These are phyloP conservation scores for Plasmopara viticola DNA, from an alignment of 352 stramenopile species.

Conservation along the genomic window DNA sequence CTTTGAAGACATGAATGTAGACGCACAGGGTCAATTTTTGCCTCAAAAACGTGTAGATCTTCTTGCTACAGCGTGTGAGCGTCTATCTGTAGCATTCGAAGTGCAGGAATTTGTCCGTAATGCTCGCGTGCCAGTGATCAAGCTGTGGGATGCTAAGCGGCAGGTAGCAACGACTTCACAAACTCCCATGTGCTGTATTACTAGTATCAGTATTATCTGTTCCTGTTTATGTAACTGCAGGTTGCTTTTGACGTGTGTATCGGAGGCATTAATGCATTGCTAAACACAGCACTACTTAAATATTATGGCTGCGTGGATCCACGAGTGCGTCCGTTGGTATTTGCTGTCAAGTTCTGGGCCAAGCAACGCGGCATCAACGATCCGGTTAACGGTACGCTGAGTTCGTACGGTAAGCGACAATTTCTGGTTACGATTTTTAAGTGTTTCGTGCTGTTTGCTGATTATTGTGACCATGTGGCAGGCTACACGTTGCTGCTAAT, in stretches of 20 bases:
- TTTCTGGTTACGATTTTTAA: neutral
- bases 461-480: constrained; percentile 9
- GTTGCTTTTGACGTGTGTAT: constrained; percentile 71
- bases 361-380: constrained; percentile 97
- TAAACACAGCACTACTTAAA: constrained; percentile 79
- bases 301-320: constrained; percentile 65
- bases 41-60: constrained; percentile 52
- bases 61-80: constrained; percentile 40
- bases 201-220: neutral
- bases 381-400: constrained; percentile 93
- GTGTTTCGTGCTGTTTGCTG: too few relatives aligned
- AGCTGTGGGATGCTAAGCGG: constrained; percentile 61
- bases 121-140: constrained; percentile 70
- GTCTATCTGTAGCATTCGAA: constrained; percentile 39
- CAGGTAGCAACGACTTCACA: constrained; percentile 24
- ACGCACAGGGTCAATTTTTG: constrained; percentile 50
- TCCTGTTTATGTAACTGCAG: constrained; percentile 11
- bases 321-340: constrained; percentile 87
- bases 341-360: constrained; percentile 97
- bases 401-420: constrained; percentile 85
- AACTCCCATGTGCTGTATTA: neutral
- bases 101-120: constrained; percentile 66
- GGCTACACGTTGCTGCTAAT: constrained; percentile 95
- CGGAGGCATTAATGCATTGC: constrained; percentile 54
- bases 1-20: constrained; percentile 63